Evolutionary conservation across 2,329 filamentous ascomycete genomes (phyloP).

Genomic region (Sarocladiaceae sp.): DNA sequence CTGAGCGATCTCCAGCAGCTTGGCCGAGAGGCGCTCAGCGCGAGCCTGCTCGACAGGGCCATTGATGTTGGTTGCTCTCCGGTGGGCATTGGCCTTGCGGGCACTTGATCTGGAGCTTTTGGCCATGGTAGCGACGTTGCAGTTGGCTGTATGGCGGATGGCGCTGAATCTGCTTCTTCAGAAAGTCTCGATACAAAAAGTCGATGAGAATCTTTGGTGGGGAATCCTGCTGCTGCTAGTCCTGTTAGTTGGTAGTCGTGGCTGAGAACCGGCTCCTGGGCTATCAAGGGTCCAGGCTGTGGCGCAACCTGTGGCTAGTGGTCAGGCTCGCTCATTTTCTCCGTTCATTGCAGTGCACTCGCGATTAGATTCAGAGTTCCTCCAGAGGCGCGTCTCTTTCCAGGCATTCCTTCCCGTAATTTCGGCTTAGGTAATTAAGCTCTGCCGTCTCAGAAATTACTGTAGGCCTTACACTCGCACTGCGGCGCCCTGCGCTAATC

Average conservation of each 20-base stretch:
- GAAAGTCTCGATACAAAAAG: neutral
- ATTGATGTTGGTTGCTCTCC: conserved; percentile 75
- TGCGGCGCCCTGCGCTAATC: neutral
- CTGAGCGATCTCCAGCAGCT: conserved; percentile 72
- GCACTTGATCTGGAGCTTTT: conserved; percentile 76
- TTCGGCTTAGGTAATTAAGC: too few relatives aligned
- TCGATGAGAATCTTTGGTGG: conserved; percentile 7
- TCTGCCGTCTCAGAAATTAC: too few relatives aligned
- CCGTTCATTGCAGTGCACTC: too few relatives aligned
- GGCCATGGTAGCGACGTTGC: conserved; percentile 58
- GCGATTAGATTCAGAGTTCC: too few relatives aligned
- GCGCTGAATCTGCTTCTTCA: neutral
- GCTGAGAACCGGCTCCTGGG: conserved; percentile 1
- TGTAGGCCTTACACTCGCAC: too few relatives aligned
- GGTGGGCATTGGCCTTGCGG: conserved; percentile 76
- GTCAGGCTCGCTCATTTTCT: too few relatives aligned
- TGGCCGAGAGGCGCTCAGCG: conserved; percentile 76
- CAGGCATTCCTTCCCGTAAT: too few relatives aligned
- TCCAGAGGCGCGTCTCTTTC: too few relatives aligned
- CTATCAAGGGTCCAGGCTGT: neutral
- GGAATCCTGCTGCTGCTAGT: neutral
- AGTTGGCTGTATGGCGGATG: neutral
- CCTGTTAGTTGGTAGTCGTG: too few relatives aligned
- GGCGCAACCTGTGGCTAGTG: too few relatives aligned
- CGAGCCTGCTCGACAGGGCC: conserved; percentile 74